Evolutionary conservation across 345 rosid genomes (phyloP).

Genomic region (Aquilaria malaccensis): DNA sequence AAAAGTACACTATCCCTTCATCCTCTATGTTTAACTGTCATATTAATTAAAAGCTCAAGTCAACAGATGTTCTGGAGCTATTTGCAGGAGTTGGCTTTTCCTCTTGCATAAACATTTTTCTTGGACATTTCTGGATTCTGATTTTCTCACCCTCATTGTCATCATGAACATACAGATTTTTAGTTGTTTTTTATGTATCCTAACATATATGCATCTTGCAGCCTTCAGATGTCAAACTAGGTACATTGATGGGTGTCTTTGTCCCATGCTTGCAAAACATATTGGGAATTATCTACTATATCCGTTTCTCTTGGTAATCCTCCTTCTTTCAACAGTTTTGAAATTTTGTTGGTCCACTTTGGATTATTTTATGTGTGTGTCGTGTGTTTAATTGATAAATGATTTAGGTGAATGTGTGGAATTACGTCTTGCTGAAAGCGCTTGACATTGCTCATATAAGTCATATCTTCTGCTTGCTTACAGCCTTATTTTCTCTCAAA

Average conservation of each 20-base stretch:
- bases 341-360: background rate
- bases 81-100: no score
- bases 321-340: constrained; percentile 6
- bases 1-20: constrained; percentile 34
- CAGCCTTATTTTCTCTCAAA: no score
- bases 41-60: no score
- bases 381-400: no score
- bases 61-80: no score
- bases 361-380: constrained; percentile 1
- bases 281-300: constrained; percentile 95
- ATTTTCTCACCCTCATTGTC: no score
- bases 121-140: no score
- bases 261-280: constrained; percentile 98
- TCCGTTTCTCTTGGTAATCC: constrained; percentile 92
- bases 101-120: no score
- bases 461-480: no score
- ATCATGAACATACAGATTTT: constrained; percentile 1
- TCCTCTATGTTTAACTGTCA: background rate
- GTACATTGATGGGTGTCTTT: constrained; percentile 99
- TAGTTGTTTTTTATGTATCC: constrained; percentile 20
- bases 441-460: no score
- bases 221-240: constrained; percentile 66
- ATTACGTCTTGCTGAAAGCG: no score
- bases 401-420: no score
- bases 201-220: constrained; percentile 37